Conservation (phyloP, 2,329 filamentous ascomycete genomes). For the Colletotrichum trifolii region DNA sequence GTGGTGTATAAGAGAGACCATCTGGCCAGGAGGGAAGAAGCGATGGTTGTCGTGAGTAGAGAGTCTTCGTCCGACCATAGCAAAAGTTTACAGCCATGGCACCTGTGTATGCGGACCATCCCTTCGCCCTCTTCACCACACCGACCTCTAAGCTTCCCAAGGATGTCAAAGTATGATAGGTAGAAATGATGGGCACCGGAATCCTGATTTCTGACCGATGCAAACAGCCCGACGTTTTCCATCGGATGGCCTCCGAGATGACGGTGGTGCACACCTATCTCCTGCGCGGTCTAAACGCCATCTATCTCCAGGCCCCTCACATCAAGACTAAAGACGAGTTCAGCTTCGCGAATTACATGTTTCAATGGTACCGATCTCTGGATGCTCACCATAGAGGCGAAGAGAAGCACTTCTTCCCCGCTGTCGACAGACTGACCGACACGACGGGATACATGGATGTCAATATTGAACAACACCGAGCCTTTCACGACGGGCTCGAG, state of each 20-base stretch:
- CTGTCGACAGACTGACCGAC: constrained; percentile 47
- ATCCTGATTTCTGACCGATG: neutral
- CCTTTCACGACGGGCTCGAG: constrained; percentile 48
- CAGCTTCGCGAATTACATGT: constrained; percentile 47
- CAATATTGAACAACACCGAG: constrained; percentile 54
- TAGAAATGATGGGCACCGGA: too few relatives aligned
- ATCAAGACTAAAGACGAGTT: constrained; percentile 47
- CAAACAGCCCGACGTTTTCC: constrained; percentile 11
- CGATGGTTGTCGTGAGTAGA: too few relatives aligned
- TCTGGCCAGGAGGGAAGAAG: too few relatives aligned
- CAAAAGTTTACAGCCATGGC: too few relatives aligned
- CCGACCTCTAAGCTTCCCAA: constrained; percentile 9
- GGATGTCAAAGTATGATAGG: constrained; percentile 8
- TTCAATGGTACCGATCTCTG: constrained; percentile 46
- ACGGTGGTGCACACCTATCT: constrained; percentile 48
- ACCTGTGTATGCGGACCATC: too few relatives aligned
- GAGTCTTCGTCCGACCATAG: too few relatives aligned
- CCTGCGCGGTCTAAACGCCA: constrained; percentile 49
- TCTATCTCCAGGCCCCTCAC: constrained; percentile 50
- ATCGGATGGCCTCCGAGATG: constrained; percentile 41
- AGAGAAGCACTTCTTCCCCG: constrained; percentile 51
- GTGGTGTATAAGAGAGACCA: too few relatives aligned
- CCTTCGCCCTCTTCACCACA: too few relatives aligned
- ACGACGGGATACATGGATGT: constrained; percentile 51
- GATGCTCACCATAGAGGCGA: constrained; percentile 52